A percentile compares a stretch with the other conserved stretches of the same genome.
Conservation (phyloP, 1,284 basidiomycete genomes). For the Ustilago xerochloae region DNA sequence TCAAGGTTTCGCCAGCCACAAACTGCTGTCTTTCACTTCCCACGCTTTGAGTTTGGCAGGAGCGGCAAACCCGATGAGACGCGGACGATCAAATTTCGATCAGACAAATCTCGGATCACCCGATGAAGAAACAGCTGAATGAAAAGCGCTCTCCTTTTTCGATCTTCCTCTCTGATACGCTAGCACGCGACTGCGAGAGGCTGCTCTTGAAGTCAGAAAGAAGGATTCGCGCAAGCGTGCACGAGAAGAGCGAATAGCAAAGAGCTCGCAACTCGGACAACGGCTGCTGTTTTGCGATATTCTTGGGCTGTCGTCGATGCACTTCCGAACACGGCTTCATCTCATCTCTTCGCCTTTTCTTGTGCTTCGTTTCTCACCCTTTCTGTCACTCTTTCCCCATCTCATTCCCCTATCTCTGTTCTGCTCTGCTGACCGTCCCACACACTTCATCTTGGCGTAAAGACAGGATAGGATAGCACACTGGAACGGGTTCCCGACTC, state of each 20-base stretch:
- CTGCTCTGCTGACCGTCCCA: background rate
- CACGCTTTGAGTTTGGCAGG: no score
- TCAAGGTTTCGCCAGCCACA: background rate
- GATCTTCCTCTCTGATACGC: no score
- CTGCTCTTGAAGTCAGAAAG: background rate
- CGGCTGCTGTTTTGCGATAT: background rate
- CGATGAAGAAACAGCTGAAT: no score
- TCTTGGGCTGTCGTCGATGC: no score
- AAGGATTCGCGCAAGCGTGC: background rate
- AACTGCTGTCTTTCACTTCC: background rate
- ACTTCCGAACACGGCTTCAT: background rate
- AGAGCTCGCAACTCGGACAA: background rate
- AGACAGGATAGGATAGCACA: no score
- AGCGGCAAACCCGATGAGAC: background rate
- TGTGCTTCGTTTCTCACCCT: background rate
- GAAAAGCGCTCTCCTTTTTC: background rate
- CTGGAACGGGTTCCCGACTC: no score
- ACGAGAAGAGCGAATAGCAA: background rate
- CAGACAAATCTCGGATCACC: background rate
- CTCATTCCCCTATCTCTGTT: background rate
- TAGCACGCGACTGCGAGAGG: slow-evolving; percentile 6
- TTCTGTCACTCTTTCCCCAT: background rate
- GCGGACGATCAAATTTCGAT: background rate
- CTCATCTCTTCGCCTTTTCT: background rate
- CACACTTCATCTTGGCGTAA: background rate